Evolutionary conservation across 2,329 filamentous ascomycete genomes (phyloP), one percentile per base, ranked within the genome.

Genomic region (Colletotrichum shisoi): DNA sequence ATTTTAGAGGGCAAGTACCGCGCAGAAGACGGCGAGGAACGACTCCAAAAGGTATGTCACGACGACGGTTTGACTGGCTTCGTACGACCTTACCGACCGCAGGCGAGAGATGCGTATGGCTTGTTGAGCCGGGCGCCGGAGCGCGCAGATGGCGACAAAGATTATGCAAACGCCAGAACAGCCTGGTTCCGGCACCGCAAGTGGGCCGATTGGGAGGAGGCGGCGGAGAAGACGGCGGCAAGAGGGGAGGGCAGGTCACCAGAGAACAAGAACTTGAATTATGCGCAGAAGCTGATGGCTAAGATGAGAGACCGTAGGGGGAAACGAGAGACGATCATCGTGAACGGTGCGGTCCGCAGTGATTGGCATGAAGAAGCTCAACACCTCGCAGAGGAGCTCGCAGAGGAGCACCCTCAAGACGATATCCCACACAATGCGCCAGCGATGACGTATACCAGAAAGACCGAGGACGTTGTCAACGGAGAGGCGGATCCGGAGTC

Each of bases 391-490:
- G n/a, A n/a, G n/a, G 49, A 21, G 3, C 4, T 17, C 31, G 11
- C n/a, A 9, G 31, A 52, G 17, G 48, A 19, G 31, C 15, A 12
- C 1, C 11, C 11, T n/a, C 2, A 39, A 15, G 31, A 39, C 5
- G 4, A 21, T 11, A 2, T 4, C 12, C 31, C 31, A 13, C 31
- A 39, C 31, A 37, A 5, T 12, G 31, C 11, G 31, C 4, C n/a
- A 21, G 15, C 39, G 49, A 15, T 31, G 6, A 13, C 31, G 12
- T 13, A n/a, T 6, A 13, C n/a, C n/a, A 5, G 11, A 13, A 1
- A 37, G n/a, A 1, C 27, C 6, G 2, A 1, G 4, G 17, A 9
- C 12, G 0, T 12, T 4, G 3, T 3, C 2, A 17, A 37, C 2
- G 24, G 4, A 9, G 11, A 52, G 17, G 11, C 31, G 17, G 4